Conservation (phyloP, 495 filamentous ascomycete species). For the Patellaria atrata region DNA sequence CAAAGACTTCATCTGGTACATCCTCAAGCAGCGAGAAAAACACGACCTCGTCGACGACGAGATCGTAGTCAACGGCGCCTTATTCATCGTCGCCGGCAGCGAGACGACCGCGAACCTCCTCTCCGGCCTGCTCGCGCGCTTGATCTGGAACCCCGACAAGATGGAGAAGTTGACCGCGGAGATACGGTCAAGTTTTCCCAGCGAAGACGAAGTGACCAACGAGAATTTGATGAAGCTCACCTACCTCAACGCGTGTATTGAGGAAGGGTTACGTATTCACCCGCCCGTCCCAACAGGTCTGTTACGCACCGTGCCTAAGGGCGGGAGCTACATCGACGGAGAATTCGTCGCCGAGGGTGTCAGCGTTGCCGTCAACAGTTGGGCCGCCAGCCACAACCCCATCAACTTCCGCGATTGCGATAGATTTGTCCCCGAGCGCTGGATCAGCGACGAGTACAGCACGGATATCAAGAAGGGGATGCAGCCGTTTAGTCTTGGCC, state of each 20-base stretch:
- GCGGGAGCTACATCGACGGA: constrained; percentile 28
- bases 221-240: constrained; percentile 26
- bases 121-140: constrained; percentile 15
- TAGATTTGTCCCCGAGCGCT: constrained; percentile 24
- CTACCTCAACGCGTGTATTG: constrained; percentile 33
- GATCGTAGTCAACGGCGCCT: constrained; percentile 20
- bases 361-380: constrained; percentile 14
- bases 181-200: constrained; percentile 15
- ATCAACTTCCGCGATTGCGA: constrained; percentile 21
- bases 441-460: constrained; percentile 11
- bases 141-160: constrained; percentile 15
- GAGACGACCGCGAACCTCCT: constrained; percentile 25
- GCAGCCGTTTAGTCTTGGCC: constrained; percentile 22
- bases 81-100: constrained; percentile 27
- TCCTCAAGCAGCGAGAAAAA: constrained; percentile 22
- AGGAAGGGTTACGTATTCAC: constrained; percentile 40
- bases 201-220: constrained; percentile 18
- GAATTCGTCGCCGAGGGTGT: constrained; percentile 26
- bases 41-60: constrained; percentile 21
- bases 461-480: constrained; percentile 19
- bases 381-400: constrained; percentile 14
- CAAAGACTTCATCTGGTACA: constrained; percentile 23
- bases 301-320: constrained; percentile 32
- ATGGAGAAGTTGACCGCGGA: constrained; percentile 13
- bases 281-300: constrained; percentile 36